Evolutionary conservation across 306 rosid species (phyloP).

Genomic region (Rosa multiflora): DNA sequence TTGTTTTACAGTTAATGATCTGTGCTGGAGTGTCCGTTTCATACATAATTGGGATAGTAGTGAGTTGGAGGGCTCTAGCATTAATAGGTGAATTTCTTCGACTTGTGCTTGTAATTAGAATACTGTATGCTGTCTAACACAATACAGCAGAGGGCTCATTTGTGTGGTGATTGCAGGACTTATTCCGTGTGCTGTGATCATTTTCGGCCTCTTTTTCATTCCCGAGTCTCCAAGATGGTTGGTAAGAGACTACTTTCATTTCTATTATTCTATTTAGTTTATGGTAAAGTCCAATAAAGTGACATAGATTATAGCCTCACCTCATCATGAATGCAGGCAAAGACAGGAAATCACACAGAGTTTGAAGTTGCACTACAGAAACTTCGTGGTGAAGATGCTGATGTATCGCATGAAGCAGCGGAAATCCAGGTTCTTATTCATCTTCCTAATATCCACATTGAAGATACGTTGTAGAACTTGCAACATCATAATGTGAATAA

Average conservation of each 20-base stretch:
- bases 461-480: neutral
- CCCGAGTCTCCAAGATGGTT: conserved; percentile 99
- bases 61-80: conserved; percentile 80
- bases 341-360: conserved; percentile 51
- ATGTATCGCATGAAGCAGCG: conserved; percentile 66
- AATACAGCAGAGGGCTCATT: conserved; percentile 23
- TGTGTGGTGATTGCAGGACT: conserved; percentile 53
- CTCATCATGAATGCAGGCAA: conserved; percentile 56
- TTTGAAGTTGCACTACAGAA: conserved; percentile 59
- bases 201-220: conserved; percentile 78
- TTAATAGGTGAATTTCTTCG: conserved; percentile 46
- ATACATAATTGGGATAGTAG: conserved; percentile 67
- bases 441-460: neutral
- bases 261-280: neutral
- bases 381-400: conserved; percentile 73
- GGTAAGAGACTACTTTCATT: conserved; percentile 40
- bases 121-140: neutral
- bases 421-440: conserved; percentile 74
- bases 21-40: conserved; percentile 59
- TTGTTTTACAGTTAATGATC: conserved; percentile 64
- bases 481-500: conserved; percentile 16
- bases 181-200: conserved; percentile 63
- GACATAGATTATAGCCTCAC: neutral
- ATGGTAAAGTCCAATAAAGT: neutral
- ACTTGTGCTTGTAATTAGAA: conserved; percentile 13